Evolutionary conservation across 2,329 filamentous ascomycete species (phyloP), one percentile per base, ranked within the genome.

Genomic region (Cordyceps militaris): DNA sequence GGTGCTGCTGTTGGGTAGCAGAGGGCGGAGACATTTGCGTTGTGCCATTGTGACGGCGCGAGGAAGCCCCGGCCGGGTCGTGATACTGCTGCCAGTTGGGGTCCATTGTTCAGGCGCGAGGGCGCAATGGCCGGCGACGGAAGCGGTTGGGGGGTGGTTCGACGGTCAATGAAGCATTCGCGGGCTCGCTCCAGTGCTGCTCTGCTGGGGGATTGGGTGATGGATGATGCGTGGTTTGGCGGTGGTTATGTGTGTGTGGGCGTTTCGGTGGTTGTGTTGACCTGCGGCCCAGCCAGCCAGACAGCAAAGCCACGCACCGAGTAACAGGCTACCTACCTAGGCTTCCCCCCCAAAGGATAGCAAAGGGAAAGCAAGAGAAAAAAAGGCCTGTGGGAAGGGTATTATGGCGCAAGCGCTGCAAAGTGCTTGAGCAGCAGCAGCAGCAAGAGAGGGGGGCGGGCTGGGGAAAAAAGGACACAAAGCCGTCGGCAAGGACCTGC

Each of bases 31-130:
- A 72, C 64, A 76, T 74, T 62, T 58, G 56, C 26, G 56, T 32
- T 59, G 63, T 70, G 64, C 79, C 78, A 72, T 83, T 85, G 71
- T 85, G 87, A 74, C 86, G 82, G 74, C 82, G 79, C 68, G 85
- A 78, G 70, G 81, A 38, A 47, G 48, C 79, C 68, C 78, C 79
- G 67, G 80, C 73, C 70, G 84, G 76, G 72, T 88, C 85, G 70
- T 81, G 75, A 73, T 89, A 89, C 36, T 60, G 59, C 77, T 86
- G 76, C 75, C 66, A 65, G 63, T 67, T 70, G 57, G 72, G 73
- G 70, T 81, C 78, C 78, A 81, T 81, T 67, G 69, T 67, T 59
- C 53, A 28, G 36, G 60, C 56, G 60, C 58, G 58, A 56, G 53
- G 46, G 59, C 47, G 28, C 53, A 44, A 43, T 56, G 55, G 46